Conservation (phyloP, 2,329 filamentous ascomycete genomes). For the Erysiphe neolycopersici region DNA sequence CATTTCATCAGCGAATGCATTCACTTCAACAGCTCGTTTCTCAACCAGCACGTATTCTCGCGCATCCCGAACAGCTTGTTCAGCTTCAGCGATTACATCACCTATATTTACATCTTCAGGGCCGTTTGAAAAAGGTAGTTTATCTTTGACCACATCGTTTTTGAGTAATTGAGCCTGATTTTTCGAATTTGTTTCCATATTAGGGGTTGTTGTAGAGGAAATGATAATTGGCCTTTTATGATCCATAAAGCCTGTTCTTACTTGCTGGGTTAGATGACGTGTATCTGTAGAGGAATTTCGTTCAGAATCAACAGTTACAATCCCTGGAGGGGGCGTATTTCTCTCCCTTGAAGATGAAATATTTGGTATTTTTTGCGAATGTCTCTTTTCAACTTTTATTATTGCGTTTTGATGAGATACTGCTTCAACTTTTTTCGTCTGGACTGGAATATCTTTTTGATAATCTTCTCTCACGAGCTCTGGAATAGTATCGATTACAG, state of each 20-base stretch:
- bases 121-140: constrained; percentile 3
- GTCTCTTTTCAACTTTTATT: constrained; percentile 2
- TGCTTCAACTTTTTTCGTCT: constrained; percentile 4
- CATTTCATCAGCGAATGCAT: constrained; percentile 86
- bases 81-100: constrained; percentile 37
- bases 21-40: constrained; percentile 85
- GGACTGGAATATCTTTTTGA: constrained; percentile 8
- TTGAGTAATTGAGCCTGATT: constrained; percentile 10
- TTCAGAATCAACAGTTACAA: constrained; percentile 3
- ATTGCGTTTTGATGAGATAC: constrained; percentile 8
- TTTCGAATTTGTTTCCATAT: constrained; percentile 12
- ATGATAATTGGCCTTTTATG: constrained; percentile 7
- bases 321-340: constrained; percentile 4
- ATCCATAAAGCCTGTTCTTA: constrained; percentile 5
- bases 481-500: constrained; percentile 52
- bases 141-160: constrained; percentile 3
- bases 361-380: constrained; percentile 3
- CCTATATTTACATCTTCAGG: constrained; percentile 8
- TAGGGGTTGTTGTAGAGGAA: constrained; percentile 10
- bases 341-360: constrained; percentile 9
- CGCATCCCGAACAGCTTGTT: constrained; percentile 58
- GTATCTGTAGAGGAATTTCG: constrained; percentile 6
- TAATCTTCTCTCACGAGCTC: constrained; percentile 57
- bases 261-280: constrained; percentile 2
- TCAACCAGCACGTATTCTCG: constrained; percentile 91